Conservation (phyloP, 345 rosid genomes). For the Dipteronia sinensis region DNA sequence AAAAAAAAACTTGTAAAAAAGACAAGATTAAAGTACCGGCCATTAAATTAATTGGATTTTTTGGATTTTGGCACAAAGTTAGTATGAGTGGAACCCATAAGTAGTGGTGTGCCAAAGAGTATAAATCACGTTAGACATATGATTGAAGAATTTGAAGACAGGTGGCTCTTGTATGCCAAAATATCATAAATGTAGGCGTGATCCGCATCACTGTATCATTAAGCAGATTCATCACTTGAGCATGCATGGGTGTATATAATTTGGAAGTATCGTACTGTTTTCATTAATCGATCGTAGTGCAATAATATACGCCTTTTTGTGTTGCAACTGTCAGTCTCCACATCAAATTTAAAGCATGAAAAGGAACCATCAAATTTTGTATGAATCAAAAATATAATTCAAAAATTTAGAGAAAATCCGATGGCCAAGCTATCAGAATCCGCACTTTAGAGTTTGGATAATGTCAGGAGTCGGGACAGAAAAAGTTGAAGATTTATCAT, state of each 20-base stretch:
- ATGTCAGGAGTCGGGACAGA: too few species aligned
- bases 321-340: neutral
- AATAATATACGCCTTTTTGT: neutral
- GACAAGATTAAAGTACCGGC: too few species aligned
- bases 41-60: too few species aligned
- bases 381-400: neutral
- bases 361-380: neutral
- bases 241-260: neutral
- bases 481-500: too few species aligned
- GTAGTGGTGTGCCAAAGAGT: too few species aligned
- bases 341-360: neutral
- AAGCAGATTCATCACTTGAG: too few species aligned
- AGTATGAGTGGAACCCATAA: too few species aligned
- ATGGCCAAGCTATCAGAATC: neutral
- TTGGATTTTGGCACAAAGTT: too few species aligned
- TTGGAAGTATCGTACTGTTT: neutral
- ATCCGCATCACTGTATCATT: neutral
- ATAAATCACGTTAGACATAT: too few species aligned
- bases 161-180: neutral
- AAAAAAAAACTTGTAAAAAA: too few species aligned
- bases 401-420: neutral
- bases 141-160: too few species aligned
- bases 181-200: slow-evolving; percentile 3
- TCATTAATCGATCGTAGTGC: neutral
- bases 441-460: too few species aligned